Base-by-base conservation (phyloP, 495 filamentous ascomycete genomes). In the Hypoxylon subgilvum region DNA sequence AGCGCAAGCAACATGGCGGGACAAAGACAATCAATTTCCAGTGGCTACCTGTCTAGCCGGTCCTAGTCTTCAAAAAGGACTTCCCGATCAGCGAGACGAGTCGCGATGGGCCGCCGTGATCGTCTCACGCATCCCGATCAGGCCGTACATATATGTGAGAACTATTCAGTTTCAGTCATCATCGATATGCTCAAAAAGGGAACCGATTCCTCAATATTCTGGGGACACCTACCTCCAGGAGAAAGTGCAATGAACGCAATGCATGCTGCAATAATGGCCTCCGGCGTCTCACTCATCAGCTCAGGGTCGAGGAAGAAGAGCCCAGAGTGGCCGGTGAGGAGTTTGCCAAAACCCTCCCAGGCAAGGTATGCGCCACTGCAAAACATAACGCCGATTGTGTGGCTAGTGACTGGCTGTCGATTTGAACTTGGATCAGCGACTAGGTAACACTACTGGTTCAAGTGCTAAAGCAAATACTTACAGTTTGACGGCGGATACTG, bases 261-360 rank as follows among this genome's bases (percentile, higher is more conserved):
- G 19, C 56, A 66, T 16, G 72, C 73, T 1, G 70, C 71, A 48
- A 67, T 40, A 18, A 76, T 63, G 10, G 73, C 62, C 51, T 71
- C 62, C 12, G 69, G 64, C 16, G 36, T 45, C 2, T 54, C 48
- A 9, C 34, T 40, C 57, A 69, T 67, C 27, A 69, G 38, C 19
- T 72, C 59, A 7, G 69, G 69, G 32, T 83, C 76, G 31, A 83
- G 67, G 69, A 79, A 83, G 57, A 76, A 81, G 62, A 74, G 79
- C 6, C 72, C 70, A 31, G 72, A 76, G 22, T 74, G 66, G 46
- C 75, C 78, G 0, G 78, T 81, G 43, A 76, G 21, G 5, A 72
- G 54, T 43, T 78, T 70, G 31, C 80, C 79, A 22, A 83, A 49
- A 10, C 68, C 70, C 8, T 75, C 73, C 81, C 78, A 83, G 2